Conservation (phyloP, 1,284 basidiomycete genomes). For the Flammula alnicola region DNA sequence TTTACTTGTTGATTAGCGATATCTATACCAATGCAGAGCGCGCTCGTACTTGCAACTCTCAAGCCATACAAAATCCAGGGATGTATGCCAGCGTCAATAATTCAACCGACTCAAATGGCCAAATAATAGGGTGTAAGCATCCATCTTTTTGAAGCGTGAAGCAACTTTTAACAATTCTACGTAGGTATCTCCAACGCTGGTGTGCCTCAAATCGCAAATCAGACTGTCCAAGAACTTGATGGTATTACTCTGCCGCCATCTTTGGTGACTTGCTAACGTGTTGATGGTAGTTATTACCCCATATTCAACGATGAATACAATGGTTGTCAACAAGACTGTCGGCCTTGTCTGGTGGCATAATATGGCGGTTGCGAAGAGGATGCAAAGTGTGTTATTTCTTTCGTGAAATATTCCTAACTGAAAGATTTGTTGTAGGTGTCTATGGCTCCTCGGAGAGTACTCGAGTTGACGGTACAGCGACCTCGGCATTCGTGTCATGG, state of each 20-base stretch:
- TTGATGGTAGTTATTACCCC: constrained; percentile 22
- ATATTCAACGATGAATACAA: constrained; percentile 27
- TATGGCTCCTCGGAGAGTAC: constrained; percentile 28
- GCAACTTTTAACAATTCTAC: neutral
- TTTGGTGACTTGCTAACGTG: neutral
- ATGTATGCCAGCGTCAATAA: constrained; percentile 29
- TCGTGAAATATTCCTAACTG: neutral
- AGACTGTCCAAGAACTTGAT: constrained; percentile 28
- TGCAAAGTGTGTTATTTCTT: constrained; percentile 23
- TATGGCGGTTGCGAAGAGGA: constrained; percentile 23
- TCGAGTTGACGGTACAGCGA: constrained; percentile 24
- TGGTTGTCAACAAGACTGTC: constrained; percentile 24
- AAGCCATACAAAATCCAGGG: constrained; percentile 21
- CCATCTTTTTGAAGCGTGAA: neutral
- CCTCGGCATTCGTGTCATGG: constrained; percentile 28
- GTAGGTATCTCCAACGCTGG: constrained; percentile 27
- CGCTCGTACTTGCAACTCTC: constrained; percentile 26
- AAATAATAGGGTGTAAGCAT: constrained; percentile 23
- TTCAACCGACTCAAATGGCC: constrained; percentile 23
- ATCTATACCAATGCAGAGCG: constrained; percentile 26
- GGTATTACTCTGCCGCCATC: constrained; percentile 4
- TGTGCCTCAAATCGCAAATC: constrained; percentile 25
- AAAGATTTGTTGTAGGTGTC: constrained; percentile 10
- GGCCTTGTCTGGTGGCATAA: constrained; percentile 28
- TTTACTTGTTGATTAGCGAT: constrained; percentile 7